Percentiles rank a stretch among this genome's conserved stretches.
These are phyloP conservation scores for Lichina pygmaea DNA, from an alignment of 495 filamentous ascomycete species.

Conservation along the genomic window DNA sequence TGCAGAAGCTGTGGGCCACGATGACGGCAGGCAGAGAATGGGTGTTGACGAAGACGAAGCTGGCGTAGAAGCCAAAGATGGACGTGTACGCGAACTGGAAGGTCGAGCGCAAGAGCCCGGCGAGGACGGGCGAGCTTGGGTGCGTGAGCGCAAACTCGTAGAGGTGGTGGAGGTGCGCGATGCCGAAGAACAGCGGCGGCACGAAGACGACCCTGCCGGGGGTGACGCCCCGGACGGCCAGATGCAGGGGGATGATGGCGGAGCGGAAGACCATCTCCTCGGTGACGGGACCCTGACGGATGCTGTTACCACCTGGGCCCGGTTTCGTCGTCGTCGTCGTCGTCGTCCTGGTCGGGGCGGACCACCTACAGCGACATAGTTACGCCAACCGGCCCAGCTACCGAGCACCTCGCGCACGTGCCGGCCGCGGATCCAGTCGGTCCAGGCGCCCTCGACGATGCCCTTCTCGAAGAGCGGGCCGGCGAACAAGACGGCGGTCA, in stretches of 20 bases:
- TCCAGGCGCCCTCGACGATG: constrained; percentile 44
- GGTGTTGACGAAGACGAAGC: constrained; percentile 72
- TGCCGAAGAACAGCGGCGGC: constrained; percentile 74
- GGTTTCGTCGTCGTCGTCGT: not conserved
- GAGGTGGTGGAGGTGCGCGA: constrained; percentile 86
- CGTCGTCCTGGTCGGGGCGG: constrained; percentile 2
- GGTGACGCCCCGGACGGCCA: constrained; percentile 36
- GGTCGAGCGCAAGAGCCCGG: constrained; percentile 36
- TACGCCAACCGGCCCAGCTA: constrained; percentile 37
- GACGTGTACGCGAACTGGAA: constrained; percentile 86
- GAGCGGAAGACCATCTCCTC: constrained; percentile 89
- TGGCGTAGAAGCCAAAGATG: constrained; percentile 76
- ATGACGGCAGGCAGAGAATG: constrained; percentile 51
- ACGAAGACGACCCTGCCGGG: constrained; percentile 33
- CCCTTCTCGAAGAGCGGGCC: constrained; percentile 62
- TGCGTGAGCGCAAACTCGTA: constrained; percentile 77
- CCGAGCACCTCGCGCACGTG: constrained; percentile 20
- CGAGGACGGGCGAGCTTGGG: constrained; percentile 32
- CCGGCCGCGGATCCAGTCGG: constrained; percentile 24
- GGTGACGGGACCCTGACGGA: constrained; percentile 63
- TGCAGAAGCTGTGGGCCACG: constrained; percentile 68
- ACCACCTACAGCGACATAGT: constrained; percentile 29
- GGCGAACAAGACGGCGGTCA: constrained; percentile 57
- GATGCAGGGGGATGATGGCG: constrained; percentile 51
- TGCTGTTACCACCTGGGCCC: not conserved